A percentile compares a stretch with the other conserved stretches of the same genome.
Evolutionary conservation across 1,284 basidiomycete genomes (phyloP).

Genomic region (Trametes polyzona): DNA sequence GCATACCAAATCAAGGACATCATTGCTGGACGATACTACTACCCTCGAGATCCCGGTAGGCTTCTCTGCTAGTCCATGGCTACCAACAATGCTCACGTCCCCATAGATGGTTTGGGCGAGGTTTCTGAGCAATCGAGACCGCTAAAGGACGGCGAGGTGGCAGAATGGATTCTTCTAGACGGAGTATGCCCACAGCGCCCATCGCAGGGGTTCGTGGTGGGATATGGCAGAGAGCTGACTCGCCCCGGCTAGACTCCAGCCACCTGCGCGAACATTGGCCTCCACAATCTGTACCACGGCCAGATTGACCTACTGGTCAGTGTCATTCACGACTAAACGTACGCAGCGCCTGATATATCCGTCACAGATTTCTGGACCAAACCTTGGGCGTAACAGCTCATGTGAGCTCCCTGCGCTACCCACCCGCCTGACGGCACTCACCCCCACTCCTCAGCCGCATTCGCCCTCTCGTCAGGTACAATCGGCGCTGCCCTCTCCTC

Average conservation of each 20-base stretch:
- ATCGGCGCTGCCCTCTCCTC: constrained; percentile 87
- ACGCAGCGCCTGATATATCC: background rate
- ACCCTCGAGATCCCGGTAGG: constrained; percentile 67
- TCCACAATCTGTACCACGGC: constrained; percentile 86
- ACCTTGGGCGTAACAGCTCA: constrained; percentile 83
- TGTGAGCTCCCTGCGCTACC: constrained; percentile 41
- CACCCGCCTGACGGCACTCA: background rate
- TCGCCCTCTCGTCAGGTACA: constrained; percentile 87
- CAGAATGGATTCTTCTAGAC: constrained; percentile 88
- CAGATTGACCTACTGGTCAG: constrained; percentile 84
- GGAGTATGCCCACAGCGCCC: constrained; percentile 56
- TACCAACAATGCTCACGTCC: constrained; percentile 7
- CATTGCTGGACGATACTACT: constrained; percentile 79
- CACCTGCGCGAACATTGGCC: constrained; percentile 86
- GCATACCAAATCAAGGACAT: constrained; percentile 85
- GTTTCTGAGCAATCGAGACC: constrained; percentile 63
- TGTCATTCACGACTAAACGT: constrained; percentile 9
- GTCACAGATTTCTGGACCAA: constrained; percentile 72
- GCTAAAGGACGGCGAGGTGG: constrained; percentile 74
- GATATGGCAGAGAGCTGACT: background rate
- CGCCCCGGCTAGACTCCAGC: constrained; percentile 72
- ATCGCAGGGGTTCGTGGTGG: background rate
- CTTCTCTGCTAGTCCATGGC: background rate
- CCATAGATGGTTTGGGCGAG: constrained; percentile 74
- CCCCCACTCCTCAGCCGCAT: constrained; percentile 60